These are phyloP conservation scores for Laburnicola sp. DNA, from an alignment of 2,329 filamentous ascomycete genomes.

Conservation along the genomic window DNA sequence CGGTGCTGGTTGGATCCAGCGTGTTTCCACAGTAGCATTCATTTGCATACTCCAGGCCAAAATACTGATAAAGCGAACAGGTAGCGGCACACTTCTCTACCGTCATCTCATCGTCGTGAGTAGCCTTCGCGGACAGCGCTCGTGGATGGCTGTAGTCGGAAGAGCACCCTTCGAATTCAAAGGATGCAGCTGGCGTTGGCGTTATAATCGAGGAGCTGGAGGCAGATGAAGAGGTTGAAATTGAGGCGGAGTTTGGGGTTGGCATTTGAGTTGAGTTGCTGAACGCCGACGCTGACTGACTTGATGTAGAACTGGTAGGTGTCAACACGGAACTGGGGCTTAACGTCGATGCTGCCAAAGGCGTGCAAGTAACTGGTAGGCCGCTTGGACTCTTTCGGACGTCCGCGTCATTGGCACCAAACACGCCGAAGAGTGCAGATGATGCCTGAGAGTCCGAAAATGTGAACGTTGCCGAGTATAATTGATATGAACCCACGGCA, in stretches of 20 bases:
- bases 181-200: not conserved
- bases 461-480: conserved; percentile 29
- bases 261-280: too few species aligned
- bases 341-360: conserved; percentile 14
- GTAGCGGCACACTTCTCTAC: conserved; percentile 25
- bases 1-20: conserved; percentile 16
- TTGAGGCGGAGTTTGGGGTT: not conserved
- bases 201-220: not conserved
- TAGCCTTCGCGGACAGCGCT: conserved; percentile 18
- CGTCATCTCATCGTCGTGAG: conserved; percentile 21
- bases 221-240: conserved; percentile 10
- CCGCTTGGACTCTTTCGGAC: conserved; percentile 22
- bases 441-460: conserved; percentile 19
- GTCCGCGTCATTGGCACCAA: conserved; percentile 23
- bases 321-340: not conserved
- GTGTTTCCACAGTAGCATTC: conserved; percentile 27
- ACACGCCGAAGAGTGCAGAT: conserved; percentile 25
- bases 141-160: conserved; percentile 18
- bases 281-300: not conserved
- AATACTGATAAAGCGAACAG: conserved; percentile 26
- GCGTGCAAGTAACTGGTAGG: conserved; percentile 20
- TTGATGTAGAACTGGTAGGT: not conserved
- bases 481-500: conserved; percentile 27
- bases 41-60: conserved; percentile 27
- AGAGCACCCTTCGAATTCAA: conserved; percentile 29